Evolutionary conservation across 345 rosid genomes (phyloP), one percentile per base, ranked within the genome.

Genomic region (Rhizophora mangle): DNA sequence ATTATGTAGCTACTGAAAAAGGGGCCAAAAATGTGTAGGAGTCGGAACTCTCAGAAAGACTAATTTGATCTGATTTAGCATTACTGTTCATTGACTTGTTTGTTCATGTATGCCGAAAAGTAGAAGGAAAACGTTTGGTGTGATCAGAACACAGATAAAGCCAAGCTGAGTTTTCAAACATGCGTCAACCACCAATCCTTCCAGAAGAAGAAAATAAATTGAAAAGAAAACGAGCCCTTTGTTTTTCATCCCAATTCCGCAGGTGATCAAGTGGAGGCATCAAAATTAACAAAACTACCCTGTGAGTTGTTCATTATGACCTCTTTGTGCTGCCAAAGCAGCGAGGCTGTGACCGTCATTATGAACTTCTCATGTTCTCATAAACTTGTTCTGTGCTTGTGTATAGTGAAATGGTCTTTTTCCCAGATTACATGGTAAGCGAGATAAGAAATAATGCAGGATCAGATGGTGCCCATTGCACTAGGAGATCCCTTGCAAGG

Each of bases 341-440:
- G 29, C 22, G 59, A 55, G 5, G 11, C 13, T 5, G 21, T 22
- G 21, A 22, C 16, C 22, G 30, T 55, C 59, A 55, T 55, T 22
- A 3, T 22, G 59, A 55, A 55, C 60, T 46, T 51, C 32, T 69
- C 66, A 61, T 30, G 26, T 6, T 63, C 69, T 15, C 56, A 56
- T 19, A 24, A 71, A 63, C 36, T 26, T 27, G 13, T 66, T 6
- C 27, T 11, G 34, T 21, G 4, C 30, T 8, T 19, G 55, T 11
- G 22, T 24, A 24, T 24, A n/a, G 56, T 43, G 5, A 59, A 10
- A 68, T 64, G 69, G 75, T 64, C 68, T 68, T 64, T 55, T 21
- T 11, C 51, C 34, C 22, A 56, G 36, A 26, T 24, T 13, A 59
- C 10, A 36, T 21, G 56, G 22, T 37, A 21, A 55, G 37, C 56